Conservation (phyloP, 2,329 filamentous ascomycete genomes). For the Coleophoma cylindrospora region DNA sequence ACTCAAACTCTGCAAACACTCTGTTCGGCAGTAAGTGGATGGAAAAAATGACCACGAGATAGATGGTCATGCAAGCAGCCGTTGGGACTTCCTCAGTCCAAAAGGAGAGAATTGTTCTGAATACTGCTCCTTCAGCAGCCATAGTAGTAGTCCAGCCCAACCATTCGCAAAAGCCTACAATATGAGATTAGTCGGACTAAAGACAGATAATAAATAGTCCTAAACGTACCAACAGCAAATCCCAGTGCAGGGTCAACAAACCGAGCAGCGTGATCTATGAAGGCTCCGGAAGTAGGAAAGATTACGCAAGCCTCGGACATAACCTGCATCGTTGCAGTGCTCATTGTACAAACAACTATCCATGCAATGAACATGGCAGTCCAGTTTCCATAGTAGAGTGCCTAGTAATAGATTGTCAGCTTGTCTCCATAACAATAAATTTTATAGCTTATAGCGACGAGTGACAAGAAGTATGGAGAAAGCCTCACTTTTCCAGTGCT, state of each 20-base stretch:
- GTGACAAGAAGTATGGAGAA: not conserved
- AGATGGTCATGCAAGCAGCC: not conserved
- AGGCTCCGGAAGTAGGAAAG: not conserved
- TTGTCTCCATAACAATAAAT: too few relatives aligned
- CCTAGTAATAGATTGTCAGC: not conserved
- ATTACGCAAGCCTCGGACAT: not conserved
- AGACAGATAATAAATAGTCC: not conserved
- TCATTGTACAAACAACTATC: not conserved
- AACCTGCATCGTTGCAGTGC: not conserved
- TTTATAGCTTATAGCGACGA: not conserved
- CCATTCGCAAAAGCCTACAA: not conserved
- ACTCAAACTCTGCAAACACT: not conserved
- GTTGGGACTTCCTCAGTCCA: not conserved
- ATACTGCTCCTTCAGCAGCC: not conserved
- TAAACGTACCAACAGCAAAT: not conserved
- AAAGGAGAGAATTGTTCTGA: not conserved
- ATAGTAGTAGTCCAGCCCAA: not conserved
- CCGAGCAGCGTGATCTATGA: not conserved
- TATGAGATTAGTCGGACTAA: not conserved
- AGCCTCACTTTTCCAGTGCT: not conserved
- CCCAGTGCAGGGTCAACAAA: constrained; percentile 1
- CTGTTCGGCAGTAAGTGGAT: not conserved
- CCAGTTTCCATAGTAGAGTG: not conserved
- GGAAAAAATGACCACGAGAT: not conserved
- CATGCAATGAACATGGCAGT: not conserved